Evolutionary conservation across 345 rosid genomes (phyloP), one percentile per base, ranked within the genome.

Genomic region (Chamaenerion angustifolium): DNA sequence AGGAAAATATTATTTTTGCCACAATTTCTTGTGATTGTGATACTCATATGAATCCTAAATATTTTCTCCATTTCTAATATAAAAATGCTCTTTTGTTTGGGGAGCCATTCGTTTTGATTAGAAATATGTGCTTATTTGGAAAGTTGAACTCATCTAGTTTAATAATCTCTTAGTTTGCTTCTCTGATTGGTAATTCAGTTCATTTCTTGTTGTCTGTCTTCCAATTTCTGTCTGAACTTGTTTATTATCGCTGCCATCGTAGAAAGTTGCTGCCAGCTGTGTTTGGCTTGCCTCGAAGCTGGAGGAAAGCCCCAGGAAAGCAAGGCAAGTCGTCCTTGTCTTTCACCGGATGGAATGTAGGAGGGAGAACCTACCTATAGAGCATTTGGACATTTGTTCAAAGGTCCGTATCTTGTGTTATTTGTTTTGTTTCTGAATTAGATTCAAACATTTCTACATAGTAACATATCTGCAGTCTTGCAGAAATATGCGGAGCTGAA

Each of bases 201-300:
- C 37, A 31, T 31, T 31, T 31, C 8, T 31, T 31, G 8, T 8
- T 31, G 37, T 8, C 37, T n/a, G n/a, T 31, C 0, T 31, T 7
- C 8, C 8, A 31, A 31, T 31, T 31, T 31, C 37, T 8, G 56
- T 41, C 35, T 47, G 35, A 52, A 45, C 16, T 45, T 40, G 10
- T 59, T 18, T 45, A 48, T 40, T 49, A 52, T 51, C 40, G 37
- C 59, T 23, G 15, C 62, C 52, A 31, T 42, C 72, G 56, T 66
- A 82, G 95, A 87, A 80, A 67, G 96, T 87, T 63, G 95, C 96
- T 5, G 95, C 98, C n/a, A 84, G 95, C 57, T 76, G 85, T 69
- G 69, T 87, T 21, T 87, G 96, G 96, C 93, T 84, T 51, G 95
- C 96, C 18, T 84, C 95, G 45, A 87, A 87, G 54, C 66, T 87